These are phyloP conservation scores for Lipomyces sp. DNA, from an alignment of 805 yeast species.

Conservation along the genomic window DNA sequence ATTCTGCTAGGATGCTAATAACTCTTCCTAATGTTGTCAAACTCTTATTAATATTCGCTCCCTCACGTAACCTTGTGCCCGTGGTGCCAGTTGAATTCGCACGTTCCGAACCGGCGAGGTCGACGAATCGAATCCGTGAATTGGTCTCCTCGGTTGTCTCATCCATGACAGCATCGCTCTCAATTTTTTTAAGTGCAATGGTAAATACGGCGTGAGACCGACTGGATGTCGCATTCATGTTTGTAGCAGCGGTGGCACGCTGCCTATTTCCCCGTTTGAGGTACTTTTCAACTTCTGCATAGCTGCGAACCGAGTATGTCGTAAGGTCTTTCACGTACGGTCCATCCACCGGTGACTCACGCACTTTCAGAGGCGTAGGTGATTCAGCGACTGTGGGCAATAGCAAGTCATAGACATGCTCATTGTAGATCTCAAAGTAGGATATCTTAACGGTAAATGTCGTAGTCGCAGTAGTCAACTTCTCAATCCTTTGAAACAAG, in stretches of 20 bases:
- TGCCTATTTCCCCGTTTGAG: slow-evolving; percentile 55
- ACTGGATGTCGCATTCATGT: slow-evolving; percentile 68
- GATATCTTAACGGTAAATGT: slow-evolving; percentile 50
- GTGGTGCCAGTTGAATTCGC: slow-evolving; percentile 65
- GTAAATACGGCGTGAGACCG: slow-evolving; percentile 78
- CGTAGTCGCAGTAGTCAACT: slow-evolving; percentile 46
- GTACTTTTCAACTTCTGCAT: slow-evolving; percentile 51
- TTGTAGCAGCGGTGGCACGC: slow-evolving; percentile 68
- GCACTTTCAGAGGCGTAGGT: slow-evolving; percentile 45
- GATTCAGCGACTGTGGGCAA: slow-evolving; percentile 33
- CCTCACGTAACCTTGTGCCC: slow-evolving; percentile 56
- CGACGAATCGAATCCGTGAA: slow-evolving; percentile 63
- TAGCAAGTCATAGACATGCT: slow-evolving; percentile 66
- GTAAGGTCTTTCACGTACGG: slow-evolving; percentile 61
- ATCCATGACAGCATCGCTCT: slow-evolving; percentile 40
- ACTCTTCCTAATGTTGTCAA: slow-evolving; percentile 77
- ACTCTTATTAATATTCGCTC: slow-evolving; percentile 86
- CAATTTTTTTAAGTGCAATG: slow-evolving; percentile 58
- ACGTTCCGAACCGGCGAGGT: slow-evolving; percentile 83
- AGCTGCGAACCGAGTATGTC: slow-evolving; percentile 52
- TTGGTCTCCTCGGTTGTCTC: slow-evolving; percentile 36
- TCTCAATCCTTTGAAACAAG: slow-evolving; percentile 50
- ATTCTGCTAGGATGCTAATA: slow-evolving; percentile 50
- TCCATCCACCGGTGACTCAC: slow-evolving; percentile 66
- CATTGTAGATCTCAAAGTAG: slow-evolving; percentile 73